phyloP scores from a whole-genome alignment of 2,329 filamentous ascomycete genomes.

The Cucurbitaria berberidis region DNA sequence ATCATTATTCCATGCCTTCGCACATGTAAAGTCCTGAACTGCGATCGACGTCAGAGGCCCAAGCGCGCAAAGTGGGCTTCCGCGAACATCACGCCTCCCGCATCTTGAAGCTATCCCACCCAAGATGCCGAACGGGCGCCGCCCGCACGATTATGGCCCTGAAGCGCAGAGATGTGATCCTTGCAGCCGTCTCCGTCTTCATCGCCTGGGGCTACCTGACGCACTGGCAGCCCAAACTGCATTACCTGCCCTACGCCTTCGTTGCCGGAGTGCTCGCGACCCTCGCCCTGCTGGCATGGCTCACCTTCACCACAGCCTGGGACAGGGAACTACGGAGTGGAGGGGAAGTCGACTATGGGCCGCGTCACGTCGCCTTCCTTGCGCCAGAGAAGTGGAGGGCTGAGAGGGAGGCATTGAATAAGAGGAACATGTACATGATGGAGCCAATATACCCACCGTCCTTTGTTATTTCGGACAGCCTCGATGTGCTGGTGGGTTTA shows the following conservation, averaged over 20 bases:
- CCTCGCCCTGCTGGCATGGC: conserved; percentile 60
- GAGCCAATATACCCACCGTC: conserved; percentile 77
- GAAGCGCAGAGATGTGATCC: conserved; percentile 70
- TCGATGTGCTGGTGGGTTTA: conserved; percentile 79
- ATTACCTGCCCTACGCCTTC: conserved; percentile 87
- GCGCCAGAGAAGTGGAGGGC: conserved; percentile 68
- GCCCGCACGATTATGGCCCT: conserved; percentile 68
- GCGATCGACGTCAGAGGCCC: conserved; percentile 25
- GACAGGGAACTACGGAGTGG: conserved; percentile 49
- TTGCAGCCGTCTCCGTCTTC: conserved; percentile 73
- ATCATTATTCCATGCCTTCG: background rate
- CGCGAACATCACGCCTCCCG: conserved; percentile 24
- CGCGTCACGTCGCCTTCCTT: conserved; percentile 63
- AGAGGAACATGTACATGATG: conserved; percentile 68
- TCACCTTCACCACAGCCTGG: conserved; percentile 66
- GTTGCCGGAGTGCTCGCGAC: conserved; percentile 68
- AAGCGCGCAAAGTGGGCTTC: conserved; percentile 20
- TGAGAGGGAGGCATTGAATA: conserved; percentile 71
- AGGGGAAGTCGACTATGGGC: conserved; percentile 50
- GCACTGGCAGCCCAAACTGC: conserved; percentile 80
- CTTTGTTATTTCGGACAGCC: conserved; percentile 75
- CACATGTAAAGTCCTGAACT: conserved; percentile 3
- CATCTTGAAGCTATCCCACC: conserved; percentile 17
- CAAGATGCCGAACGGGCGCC: conserved; percentile 47
- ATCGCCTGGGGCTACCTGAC: conserved; percentile 87